Evolutionary conservation across 768 basidiomycete species (phyloP), one percentile per base, ranked within the genome.

Genomic region (Lactifluus piperatus): DNA sequence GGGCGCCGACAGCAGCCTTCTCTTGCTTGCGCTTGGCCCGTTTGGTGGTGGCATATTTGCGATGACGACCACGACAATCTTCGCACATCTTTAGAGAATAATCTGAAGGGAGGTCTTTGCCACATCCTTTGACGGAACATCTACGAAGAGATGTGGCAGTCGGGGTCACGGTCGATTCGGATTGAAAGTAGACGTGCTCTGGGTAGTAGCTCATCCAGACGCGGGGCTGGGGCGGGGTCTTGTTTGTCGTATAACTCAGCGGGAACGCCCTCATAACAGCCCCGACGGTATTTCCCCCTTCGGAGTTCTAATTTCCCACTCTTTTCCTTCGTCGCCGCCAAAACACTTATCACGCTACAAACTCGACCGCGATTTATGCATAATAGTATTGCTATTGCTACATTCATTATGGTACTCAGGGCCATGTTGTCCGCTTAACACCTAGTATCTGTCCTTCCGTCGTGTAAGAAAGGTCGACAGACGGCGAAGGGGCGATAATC

Each of bases 1-100:
- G 57, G 7, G 45, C 27, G 27, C 56, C 55, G 36, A 65, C 45
- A 6, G 75, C 72, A 0, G 74, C 75, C 66, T 81, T 82, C 67
- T 83, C 80, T 62, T 73, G 63, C 66, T 81, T 81, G 57, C 79
- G 69, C 56, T 76, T 74, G 5, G 76, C 75, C 16, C 79, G 70
- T 65, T 81, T 81, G 4, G 80, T 79, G 36, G 67, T 75, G 10
- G 78, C 79, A 50, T 83, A 81, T 5, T 74, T 67, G 27, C 80
- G 75, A 65, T 82, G 80, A 18, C 77, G 73, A 37, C 74, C 72
- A 24, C 81, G 72, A 69, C 80, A 82, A 0, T 62, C 63, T 22
- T 79, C 76, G 72, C 80, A 83, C 81, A 82, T 81, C 68, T 77
- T 81, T 66, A 71, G 74, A 4, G 63, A 46, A 20, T 71, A 69